Conservation (phyloP, 306 rosid genomes). For the Casuarina glauca region DNA sequence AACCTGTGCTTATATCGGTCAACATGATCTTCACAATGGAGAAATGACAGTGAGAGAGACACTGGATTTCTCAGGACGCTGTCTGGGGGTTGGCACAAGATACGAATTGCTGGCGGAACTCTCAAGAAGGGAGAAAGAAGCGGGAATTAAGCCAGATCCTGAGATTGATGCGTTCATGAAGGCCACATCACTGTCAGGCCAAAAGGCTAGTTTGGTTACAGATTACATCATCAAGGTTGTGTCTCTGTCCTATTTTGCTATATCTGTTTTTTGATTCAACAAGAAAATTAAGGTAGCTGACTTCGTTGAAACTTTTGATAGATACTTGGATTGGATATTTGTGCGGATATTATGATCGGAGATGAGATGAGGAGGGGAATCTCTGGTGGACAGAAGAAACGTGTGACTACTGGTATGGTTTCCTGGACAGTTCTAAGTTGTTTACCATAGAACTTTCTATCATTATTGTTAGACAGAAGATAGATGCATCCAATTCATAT, state of each 20-base stretch:
- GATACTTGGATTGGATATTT: constrained; percentile 62
- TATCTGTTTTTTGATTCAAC: neutral
- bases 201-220: constrained; percentile 58
- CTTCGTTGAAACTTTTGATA: constrained; percentile 7
- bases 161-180: constrained; percentile 81
- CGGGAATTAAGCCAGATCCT: constrained; percentile 71
- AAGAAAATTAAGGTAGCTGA: neutral
- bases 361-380: constrained; percentile 59
- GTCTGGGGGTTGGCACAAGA: constrained; percentile 72
- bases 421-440: neutral
- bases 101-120: constrained; percentile 63
- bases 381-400: constrained; percentile 67
- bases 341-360: constrained; percentile 57
- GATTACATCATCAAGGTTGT: constrained; percentile 55
- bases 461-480: neutral
- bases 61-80: constrained; percentile 67
- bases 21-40: constrained; percentile 56
- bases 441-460: neutral
- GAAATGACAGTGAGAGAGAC: constrained; percentile 83
- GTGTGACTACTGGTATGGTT: constrained; percentile 54
- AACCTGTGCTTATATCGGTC: constrained; percentile 49
- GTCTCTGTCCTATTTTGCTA: neutral
- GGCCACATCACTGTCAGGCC: constrained; percentile 59
- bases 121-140: constrained; percentile 61
- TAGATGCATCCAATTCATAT: neutral